These are phyloP conservation scores for Lolium multiflorum DNA, from an alignment of 176 grass and related monocot genomes.

Conservation along the genomic window DNA sequence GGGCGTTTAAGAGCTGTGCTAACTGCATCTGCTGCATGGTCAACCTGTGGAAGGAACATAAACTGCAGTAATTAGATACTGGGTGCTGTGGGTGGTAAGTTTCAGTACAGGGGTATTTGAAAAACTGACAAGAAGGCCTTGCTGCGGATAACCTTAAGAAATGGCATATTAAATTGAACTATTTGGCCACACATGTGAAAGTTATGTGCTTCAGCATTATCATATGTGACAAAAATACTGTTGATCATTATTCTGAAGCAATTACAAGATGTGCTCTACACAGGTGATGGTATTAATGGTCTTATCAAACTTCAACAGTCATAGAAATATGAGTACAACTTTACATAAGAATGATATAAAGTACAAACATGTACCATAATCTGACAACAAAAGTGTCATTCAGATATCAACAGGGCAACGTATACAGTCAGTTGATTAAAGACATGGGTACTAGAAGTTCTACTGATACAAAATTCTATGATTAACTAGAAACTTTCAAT, in stretches of 20 bases:
- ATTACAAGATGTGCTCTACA: not conserved
- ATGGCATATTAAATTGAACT: not conserved
- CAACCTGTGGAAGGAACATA: conserved; percentile 37
- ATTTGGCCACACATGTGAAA: conserved; percentile 15
- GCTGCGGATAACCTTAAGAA: not conserved
- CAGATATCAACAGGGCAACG: not conserved
- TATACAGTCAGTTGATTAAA: not conserved
- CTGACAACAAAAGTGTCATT: not conserved
- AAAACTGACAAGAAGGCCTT: not conserved
- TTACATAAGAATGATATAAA: not conserved
- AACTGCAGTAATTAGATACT: not conserved
- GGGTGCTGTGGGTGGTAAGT: too few species aligned
- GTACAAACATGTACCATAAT: not conserved
- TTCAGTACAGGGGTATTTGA: not conserved
- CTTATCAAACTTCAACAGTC: not conserved
- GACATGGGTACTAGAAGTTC: conserved; percentile 1
- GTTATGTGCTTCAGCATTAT: not conserved
- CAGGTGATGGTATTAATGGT: not conserved
- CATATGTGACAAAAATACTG: not conserved
- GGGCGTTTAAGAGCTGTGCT: not conserved
- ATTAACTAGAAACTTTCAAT: not conserved
- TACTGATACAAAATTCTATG: not conserved
- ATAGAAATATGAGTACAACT: not conserved
- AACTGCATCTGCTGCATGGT: conserved; percentile 29
- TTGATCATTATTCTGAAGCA: not conserved